These are phyloP conservation scores for Acer saccharum DNA, from an alignment of 345 rosid species.

Conservation along the genomic window DNA sequence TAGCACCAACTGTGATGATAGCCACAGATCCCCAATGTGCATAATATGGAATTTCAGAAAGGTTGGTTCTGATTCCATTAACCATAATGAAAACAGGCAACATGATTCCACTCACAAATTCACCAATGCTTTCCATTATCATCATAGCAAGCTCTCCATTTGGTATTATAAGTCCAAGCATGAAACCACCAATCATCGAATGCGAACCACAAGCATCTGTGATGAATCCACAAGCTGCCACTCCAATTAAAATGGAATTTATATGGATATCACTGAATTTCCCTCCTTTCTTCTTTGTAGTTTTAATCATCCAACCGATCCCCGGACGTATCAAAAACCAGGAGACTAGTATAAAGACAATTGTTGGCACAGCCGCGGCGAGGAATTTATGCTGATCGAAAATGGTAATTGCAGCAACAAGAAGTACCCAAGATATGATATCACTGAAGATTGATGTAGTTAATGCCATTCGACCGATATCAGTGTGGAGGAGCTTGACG, in stretches of 20 bases:
- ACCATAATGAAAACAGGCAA: slow-evolving; percentile 14
- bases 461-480: slow-evolving; percentile 30
- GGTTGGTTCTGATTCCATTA: slow-evolving; percentile 12
- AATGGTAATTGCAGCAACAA: slow-evolving; percentile 7
- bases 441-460: slow-evolving; percentile 23
- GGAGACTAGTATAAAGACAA: neutral
- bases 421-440: slow-evolving; percentile 27
- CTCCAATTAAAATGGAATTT: slow-evolving; percentile 5
- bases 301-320: slow-evolving; percentile 9
- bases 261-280: slow-evolving; percentile 4
- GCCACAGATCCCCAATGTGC: neutral
- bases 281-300: neutral
- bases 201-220: slow-evolving; percentile 27
- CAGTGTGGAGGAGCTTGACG: slow-evolving; percentile 33
- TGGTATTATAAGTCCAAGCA: slow-evolving; percentile 26
- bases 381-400: neutral
- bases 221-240: slow-evolving; percentile 22
- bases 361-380: neutral
- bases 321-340: slow-evolving; percentile 31
- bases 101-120: slow-evolving; percentile 13
- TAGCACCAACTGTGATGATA: neutral
- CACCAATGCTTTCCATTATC: slow-evolving; percentile 22
- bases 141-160: slow-evolving; percentile 16
- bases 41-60: neutral
- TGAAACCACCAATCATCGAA: slow-evolving; percentile 26